Evolutionary conservation across 202 grass and related monocot species (phyloP).

Genomic region (Eragrostis tef): DNA sequence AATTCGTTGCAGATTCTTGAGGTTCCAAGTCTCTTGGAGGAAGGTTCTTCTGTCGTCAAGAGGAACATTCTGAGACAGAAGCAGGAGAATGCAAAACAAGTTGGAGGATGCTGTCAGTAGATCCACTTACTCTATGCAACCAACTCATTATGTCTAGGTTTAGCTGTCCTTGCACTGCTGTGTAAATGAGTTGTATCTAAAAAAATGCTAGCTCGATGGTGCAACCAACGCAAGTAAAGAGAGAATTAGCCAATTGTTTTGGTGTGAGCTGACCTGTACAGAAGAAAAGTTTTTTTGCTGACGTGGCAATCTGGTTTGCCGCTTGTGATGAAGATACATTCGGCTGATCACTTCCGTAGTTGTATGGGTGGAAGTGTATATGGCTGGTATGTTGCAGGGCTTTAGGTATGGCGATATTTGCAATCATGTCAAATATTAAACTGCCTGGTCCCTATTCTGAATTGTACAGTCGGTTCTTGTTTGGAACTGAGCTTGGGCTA

Average conservation of each 20-base stretch:
- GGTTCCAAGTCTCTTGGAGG: conserved; percentile 85
- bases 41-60: conserved; percentile 86
- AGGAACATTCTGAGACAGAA: conserved; percentile 90
- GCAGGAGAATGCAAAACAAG: conserved; percentile 64
- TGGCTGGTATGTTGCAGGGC: conserved; percentile 14
- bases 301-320: conserved; percentile 23
- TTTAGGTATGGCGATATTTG: neutral
- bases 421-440: neutral
- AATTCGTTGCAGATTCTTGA: conserved; percentile 73
- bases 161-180: conserved; percentile 43
- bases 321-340: conserved; percentile 13
- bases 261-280: conserved; percentile 47
- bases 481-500: neutral
- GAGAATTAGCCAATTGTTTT: conserved; percentile 49
- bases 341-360: conserved; percentile 17
- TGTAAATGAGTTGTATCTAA: conserved; percentile 66
- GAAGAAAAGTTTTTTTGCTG: neutral
- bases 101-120: conserved; percentile 72
- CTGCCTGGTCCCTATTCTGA: neutral
- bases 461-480: conserved; percentile 6
- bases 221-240: conserved; percentile 10
- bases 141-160: conserved; percentile 24
- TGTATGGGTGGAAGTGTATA: conserved; percentile 10
- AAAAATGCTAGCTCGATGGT: conserved; percentile 37
- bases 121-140: neutral